phyloP scores from a whole-genome alignment of 2,329 filamentous ascomycete species.

The Hypocreales sp. region DNA sequence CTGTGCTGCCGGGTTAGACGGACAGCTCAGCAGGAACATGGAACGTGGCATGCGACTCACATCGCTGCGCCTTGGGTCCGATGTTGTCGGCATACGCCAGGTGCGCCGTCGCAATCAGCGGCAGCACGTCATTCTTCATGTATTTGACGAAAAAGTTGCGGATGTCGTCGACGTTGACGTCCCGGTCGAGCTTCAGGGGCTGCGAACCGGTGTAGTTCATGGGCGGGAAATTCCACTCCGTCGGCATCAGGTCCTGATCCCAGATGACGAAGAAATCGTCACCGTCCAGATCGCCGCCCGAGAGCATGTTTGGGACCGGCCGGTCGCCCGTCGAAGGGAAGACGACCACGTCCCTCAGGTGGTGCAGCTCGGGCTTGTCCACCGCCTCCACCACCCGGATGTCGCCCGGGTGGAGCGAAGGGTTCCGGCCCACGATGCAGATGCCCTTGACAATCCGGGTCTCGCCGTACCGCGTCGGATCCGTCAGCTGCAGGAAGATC shows the following conservation, averaged over 20 bases:
- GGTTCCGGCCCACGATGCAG: constrained; percentile 80
- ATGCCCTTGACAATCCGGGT: constrained; percentile 57
- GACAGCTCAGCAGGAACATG: background rate
- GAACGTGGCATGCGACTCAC: constrained; percentile 25
- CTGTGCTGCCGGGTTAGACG: constrained; percentile 15
- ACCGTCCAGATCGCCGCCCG: constrained; percentile 87
- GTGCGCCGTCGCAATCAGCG: constrained; percentile 68
- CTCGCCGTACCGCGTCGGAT: constrained; percentile 31
- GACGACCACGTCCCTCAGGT: constrained; percentile 75
- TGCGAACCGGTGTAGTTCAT: constrained; percentile 59
- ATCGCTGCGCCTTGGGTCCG: constrained; percentile 54
- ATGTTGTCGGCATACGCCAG: constrained; percentile 57
- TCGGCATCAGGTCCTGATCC: constrained; percentile 61
- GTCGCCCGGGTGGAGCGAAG: constrained; percentile 85
- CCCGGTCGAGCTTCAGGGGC: constrained; percentile 37
- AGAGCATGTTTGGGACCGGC: constrained; percentile 85
- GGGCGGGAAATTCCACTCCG: constrained; percentile 53
- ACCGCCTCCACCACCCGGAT: constrained; percentile 78
- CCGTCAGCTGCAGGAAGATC: constrained; percentile 74
- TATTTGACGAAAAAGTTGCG: constrained; percentile 79
- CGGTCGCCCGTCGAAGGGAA: constrained; percentile 72
- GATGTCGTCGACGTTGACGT: constrained; percentile 59
- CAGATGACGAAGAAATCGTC: constrained; percentile 94
- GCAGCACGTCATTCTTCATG: constrained; percentile 79
- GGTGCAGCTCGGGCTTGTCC: constrained; percentile 53